Evolutionary conservation across 306 rosid species (phyloP).

Genomic region (Cucumis cinereus): DNA sequence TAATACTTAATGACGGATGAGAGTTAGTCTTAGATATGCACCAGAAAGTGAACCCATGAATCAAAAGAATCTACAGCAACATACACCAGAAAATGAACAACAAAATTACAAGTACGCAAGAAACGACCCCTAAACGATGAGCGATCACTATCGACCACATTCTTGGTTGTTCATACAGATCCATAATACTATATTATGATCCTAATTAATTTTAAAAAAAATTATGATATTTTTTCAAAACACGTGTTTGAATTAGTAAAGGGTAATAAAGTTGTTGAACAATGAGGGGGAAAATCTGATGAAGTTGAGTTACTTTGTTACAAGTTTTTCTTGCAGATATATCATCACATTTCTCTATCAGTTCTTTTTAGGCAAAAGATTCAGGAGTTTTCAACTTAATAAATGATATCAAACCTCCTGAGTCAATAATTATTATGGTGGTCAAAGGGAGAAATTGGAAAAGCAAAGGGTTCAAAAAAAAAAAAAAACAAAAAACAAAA

Average conservation of each 20-base stretch:
- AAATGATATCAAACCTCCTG: background rate
- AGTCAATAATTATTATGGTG: background rate
- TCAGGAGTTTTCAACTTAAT: conserved; percentile 2
- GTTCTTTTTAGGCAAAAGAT: background rate
- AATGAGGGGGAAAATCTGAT: background rate
- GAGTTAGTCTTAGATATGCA: too few relatives aligned
- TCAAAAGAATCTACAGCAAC: too few relatives aligned
- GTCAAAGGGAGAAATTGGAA: background rate
- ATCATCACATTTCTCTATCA: background rate
- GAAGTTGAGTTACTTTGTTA: background rate
- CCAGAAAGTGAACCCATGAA: too few relatives aligned
- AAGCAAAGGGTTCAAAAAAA: conserved; percentile 1
- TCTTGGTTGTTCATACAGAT: too few relatives aligned
- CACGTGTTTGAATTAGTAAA: background rate
- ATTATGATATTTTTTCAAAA: background rate
- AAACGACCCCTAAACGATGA: too few relatives aligned
- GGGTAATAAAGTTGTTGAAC: background rate
- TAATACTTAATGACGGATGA: too few relatives aligned
- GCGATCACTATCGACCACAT: too few relatives aligned
- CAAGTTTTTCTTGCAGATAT: background rate
- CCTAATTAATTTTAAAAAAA: background rate
- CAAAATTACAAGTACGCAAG: too few relatives aligned
- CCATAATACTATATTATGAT: too few relatives aligned
- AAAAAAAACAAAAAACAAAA: background rate
- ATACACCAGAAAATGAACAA: too few relatives aligned